Percentiles rank a stretch among this genome's conserved stretches.
Conservation (phyloP, 2,329 filamentous ascomycete species). For the Microsporum canis region DNA sequence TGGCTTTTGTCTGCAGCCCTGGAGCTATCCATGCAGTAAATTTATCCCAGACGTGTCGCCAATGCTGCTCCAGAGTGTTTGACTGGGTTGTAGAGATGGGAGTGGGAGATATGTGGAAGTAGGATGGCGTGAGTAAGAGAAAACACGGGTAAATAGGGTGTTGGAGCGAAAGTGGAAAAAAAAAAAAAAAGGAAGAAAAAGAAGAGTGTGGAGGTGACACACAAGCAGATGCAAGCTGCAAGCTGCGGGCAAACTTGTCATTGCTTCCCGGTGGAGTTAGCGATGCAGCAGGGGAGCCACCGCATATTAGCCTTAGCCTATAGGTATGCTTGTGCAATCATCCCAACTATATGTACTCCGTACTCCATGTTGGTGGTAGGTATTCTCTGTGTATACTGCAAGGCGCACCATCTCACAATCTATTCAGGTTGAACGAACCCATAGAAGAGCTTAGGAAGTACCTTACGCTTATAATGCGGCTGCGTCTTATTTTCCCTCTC, state of each 20-base stretch:
- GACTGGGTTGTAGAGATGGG: background rate
- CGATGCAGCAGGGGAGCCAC: background rate
- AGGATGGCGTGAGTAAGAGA: background rate
- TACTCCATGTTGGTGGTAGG: background rate
- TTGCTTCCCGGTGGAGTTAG: conserved; percentile 2
- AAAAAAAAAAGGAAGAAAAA: background rate
- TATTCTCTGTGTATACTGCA: background rate
- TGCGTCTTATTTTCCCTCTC: too few relatives aligned
- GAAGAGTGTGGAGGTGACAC: conserved; percentile 1
- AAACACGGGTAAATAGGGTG: background rate
- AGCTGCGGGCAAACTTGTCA: conserved; percentile 4
- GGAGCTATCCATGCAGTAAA: background rate
- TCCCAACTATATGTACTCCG: background rate
- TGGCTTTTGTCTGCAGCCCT: background rate
- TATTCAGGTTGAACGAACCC: background rate
- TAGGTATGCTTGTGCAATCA: background rate
- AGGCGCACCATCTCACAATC: background rate
- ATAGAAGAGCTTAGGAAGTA: too few relatives aligned
- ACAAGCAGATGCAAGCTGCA: background rate
- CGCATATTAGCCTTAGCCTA: background rate
- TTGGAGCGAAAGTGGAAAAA: background rate
- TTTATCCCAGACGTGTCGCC: background rate
- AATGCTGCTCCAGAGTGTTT: background rate
- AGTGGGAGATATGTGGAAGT: background rate
- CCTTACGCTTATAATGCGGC: too few relatives aligned